A percentile compares a stretch with the other conserved stretches of the same genome.
These are phyloP conservation scores for Pythium sukuiense DNA, from an alignment of 352 stramenopile genomes.

Conservation along the genomic window DNA sequence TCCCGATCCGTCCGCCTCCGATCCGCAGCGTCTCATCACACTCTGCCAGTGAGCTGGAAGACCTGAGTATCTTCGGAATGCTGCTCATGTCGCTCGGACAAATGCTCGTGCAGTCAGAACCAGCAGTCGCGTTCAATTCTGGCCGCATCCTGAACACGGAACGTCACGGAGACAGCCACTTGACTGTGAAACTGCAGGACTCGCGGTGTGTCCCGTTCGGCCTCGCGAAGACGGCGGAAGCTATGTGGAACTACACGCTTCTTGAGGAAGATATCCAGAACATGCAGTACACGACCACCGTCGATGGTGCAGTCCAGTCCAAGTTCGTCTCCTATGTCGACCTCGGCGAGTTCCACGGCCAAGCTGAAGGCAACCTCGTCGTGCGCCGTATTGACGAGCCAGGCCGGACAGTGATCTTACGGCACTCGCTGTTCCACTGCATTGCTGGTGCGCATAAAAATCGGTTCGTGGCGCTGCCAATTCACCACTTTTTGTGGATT, in stretches of 20 bases:
- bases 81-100: not conserved
- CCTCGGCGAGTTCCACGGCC: conserved; percentile 1
- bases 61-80: not conserved
- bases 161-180: not conserved
- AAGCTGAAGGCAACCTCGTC: not conserved
- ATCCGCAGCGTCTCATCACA: not conserved
- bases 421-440: conserved; percentile 5
- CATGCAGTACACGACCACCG: not conserved
- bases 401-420: not conserved
- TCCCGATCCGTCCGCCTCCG: not conserved
- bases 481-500: conserved; percentile 9
- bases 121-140: not conserved
- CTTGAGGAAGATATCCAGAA: not conserved
- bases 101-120: not conserved
- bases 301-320: not conserved
- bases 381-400: conserved; percentile 6
- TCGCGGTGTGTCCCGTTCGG: conserved; percentile 13
- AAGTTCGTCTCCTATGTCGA: conserved; percentile 7
- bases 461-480: not conserved
- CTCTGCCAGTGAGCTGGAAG: not conserved
- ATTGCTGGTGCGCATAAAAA: not conserved
- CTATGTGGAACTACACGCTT: conserved; percentile 9
- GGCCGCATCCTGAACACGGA: not conserved
- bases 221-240: not conserved
- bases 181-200: not conserved